phyloP scores from a whole-genome alignment of 2,329 filamentous ascomycete genomes.

The Talaromyces funiculosus region DNA sequence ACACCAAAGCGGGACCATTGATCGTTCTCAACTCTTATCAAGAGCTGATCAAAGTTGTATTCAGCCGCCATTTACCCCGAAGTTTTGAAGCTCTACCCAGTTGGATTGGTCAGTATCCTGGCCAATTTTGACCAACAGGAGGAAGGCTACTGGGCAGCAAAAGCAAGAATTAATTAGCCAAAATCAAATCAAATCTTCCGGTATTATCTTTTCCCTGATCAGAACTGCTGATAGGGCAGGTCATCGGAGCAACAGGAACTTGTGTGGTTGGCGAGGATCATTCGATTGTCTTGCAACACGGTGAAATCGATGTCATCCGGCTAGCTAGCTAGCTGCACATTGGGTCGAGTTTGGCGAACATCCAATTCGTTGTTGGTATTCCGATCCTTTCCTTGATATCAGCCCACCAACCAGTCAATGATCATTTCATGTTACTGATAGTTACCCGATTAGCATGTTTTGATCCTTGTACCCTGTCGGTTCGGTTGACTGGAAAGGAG shows the following conservation, averaged over 20 bases:
- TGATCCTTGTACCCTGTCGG: slow-evolving; percentile 14
- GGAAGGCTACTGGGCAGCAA: background rate
- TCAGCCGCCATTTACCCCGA: background rate
- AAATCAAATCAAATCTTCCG: background rate
- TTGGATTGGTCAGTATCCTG: background rate
- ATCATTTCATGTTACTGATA: slow-evolving; percentile 5
- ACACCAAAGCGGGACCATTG: background rate
- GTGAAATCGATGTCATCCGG: background rate
- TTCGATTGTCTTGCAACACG: background rate
- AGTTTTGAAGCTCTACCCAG: background rate
- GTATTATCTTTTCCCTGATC: background rate
- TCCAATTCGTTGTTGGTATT: slow-evolving; percentile 1
- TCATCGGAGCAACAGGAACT: background rate
- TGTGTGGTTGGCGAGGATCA: background rate
- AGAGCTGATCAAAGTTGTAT: background rate
- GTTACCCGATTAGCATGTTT: slow-evolving; percentile 10
- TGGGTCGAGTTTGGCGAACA: background rate
- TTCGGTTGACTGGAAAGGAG: slow-evolving; percentile 6
- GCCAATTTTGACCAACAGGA: background rate
- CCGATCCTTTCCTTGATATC: slow-evolving; percentile 6
- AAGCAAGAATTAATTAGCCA: background rate
- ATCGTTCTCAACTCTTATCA: background rate
- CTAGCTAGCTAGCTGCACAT: background rate
- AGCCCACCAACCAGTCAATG: background rate
- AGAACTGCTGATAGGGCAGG: background rate